Conservation (phyloP, 2,329 filamentous ascomycete genomes). For the Cryphonectria nitschkei region DNA sequence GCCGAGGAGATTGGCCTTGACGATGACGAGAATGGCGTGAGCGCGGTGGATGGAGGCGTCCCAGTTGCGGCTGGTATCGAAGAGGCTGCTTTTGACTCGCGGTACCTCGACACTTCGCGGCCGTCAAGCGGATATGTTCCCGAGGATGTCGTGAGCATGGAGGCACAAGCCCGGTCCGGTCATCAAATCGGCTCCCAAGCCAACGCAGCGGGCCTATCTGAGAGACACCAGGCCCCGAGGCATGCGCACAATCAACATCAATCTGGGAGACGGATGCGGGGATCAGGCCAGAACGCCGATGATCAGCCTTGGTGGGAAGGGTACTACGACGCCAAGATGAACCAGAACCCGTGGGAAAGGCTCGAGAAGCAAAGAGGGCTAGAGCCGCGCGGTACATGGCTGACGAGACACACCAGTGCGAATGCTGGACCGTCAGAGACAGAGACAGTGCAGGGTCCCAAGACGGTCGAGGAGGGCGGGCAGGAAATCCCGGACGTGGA, state of each 20-base stretch:
- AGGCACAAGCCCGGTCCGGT: conserved; percentile 33
- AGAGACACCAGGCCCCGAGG: conserved; percentile 16
- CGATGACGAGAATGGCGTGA: conserved; percentile 36
- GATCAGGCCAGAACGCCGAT: background rate
- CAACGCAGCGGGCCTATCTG: conserved; percentile 4
- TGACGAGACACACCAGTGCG: conserved; percentile 35
- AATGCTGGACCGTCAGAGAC: background rate
- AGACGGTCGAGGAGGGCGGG: background rate
- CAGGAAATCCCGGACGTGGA: background rate
- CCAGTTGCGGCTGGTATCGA: background rate
- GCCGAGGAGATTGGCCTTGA: conserved; percentile 50
- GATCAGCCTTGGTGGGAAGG: conserved; percentile 58
- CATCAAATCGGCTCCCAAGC: background rate
- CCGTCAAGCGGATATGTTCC: conserved; percentile 33
- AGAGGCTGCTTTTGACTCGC: conserved; percentile 33
- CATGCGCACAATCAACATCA: conserved; percentile 14
- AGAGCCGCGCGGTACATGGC: conserved; percentile 50
- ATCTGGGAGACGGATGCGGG: conserved; percentile 45
- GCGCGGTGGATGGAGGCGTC: background rate
- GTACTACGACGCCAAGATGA: conserved; percentile 71
- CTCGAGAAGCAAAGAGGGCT: conserved; percentile 55
- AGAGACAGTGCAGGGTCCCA: background rate
- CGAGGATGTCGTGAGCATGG: conserved; percentile 22
- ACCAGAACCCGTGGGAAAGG: conserved; percentile 73
- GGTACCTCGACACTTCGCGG: conserved; percentile 40